Percentiles rank a stretch among this genome's conserved stretches.
phyloP scores from a whole-genome alignment of 768 basidiomycete species.

The Mycena alexandri region DNA sequence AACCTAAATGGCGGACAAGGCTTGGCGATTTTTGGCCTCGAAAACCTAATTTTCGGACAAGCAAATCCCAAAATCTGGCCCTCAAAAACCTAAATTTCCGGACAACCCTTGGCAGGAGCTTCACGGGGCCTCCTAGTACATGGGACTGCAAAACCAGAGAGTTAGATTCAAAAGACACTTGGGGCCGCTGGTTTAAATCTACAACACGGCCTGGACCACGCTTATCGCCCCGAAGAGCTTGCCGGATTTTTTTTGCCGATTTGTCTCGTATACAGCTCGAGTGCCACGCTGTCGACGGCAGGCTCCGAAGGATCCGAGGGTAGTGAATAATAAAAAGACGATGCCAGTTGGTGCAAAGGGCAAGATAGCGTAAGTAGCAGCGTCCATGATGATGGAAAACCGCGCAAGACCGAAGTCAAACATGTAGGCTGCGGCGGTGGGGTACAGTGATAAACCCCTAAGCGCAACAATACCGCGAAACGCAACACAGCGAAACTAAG shows the following conservation, averaged over 20 bases:
- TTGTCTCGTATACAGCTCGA: constrained; percentile 69
- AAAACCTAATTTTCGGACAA: too few species aligned
- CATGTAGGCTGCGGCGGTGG: constrained; percentile 40
- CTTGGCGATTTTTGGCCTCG: too few species aligned
- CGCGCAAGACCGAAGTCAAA: constrained; percentile 83
- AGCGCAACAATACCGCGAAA: too few species aligned
- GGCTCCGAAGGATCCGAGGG: constrained; percentile 71
- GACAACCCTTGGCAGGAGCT: too few species aligned
- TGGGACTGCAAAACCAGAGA: too few species aligned
- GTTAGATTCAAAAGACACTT: not conserved
- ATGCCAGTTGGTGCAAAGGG: constrained; percentile 45
- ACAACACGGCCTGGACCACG: constrained; percentile 65
- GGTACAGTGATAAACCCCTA: too few species aligned
- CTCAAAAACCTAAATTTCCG: too few species aligned
- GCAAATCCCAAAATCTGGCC: too few species aligned
- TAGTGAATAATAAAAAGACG: constrained; percentile 63
- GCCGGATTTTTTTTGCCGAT: constrained; percentile 42
- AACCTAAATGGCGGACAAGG: too few species aligned
- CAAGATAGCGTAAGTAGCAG: constrained; percentile 63
- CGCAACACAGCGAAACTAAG: too few species aligned
- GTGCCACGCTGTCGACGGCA: constrained; percentile 76
- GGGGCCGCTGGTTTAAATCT: not conserved
- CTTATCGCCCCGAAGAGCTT: constrained; percentile 83
- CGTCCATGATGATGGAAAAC: constrained; percentile 69
- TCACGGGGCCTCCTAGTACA: too few species aligned